Base-by-base conservation (phyloP, 495 filamentous ascomycete genomes). In the Rusavskia elegans region DNA sequence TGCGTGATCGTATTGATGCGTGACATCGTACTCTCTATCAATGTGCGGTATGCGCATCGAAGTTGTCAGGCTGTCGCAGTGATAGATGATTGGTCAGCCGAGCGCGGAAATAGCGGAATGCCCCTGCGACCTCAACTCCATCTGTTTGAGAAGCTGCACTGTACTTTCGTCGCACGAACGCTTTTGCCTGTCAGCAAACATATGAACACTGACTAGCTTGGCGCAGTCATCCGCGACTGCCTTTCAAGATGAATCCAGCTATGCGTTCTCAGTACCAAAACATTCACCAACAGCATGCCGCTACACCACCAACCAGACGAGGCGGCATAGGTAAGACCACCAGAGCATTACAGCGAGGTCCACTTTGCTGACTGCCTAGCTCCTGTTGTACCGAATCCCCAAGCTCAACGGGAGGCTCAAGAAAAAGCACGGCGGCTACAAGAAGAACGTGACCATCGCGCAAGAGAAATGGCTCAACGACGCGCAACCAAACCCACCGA, bases 401-500 rank as follows among this genome's bases (percentile, higher is more conserved):
- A 46, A 21, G 20, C n/a, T 42, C 40, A 17, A 42, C n/a, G 40
- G 14, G 40, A 42, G 14, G 40, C 40, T n/a, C 40, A 42, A 20
- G n/a, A 8, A 6, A 21, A 13, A 2, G 20, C 44, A 46, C 19
- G 23, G 11, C 42, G 23, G 4, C 13, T 29, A 4, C 14, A 23
- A 25, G 23, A 46, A 16, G 14, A 7, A 29, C 44, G 23, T 16
- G 14, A 25, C 6, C 29, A 10, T 5, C 3, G 14, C 7, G 23
- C 44, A 41, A 76, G 71, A 54, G 82, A 87, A 53, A 67, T 72
- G 30, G 82, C 83, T 14, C 85, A 89, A 59, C 79, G 87, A 45
- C 78, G 85, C 48, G 84, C 84, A 55, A 78, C 77, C 58, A 92
- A 88, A 64, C 93, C 93, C 7, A 95, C 89, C 27, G 93, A 99